Conservation (phyloP, 441 rosid species). For the Euphorbia corollata region DNA sequence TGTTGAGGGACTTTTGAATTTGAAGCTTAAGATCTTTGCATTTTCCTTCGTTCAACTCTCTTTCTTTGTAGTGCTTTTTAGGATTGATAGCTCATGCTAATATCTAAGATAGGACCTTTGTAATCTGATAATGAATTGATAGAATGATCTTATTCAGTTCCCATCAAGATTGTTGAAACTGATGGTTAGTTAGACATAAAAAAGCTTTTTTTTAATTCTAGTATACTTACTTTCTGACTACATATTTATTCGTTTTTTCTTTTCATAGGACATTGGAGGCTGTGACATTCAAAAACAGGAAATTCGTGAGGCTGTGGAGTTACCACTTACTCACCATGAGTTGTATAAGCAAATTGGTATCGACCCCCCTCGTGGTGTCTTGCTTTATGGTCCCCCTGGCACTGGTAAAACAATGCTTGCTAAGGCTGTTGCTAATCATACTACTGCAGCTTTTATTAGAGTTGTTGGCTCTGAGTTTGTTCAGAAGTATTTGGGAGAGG, state of each 20-base stretch:
- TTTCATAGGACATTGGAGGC: constrained; percentile 88
- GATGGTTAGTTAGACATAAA: neutral
- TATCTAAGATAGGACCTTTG: neutral
- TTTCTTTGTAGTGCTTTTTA: neutral
- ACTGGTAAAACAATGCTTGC: constrained; percentile 99
- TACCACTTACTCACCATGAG: constrained; percentile 93
- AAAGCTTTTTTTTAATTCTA: neutral
- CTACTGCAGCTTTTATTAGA: constrained; percentile 96
- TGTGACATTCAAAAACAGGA: constrained; percentile 99
- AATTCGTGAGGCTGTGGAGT: constrained; percentile 97
- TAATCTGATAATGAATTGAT: constrained; percentile 2
- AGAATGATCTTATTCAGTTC: neutral
- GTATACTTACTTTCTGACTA: neutral
- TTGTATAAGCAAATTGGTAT: constrained; percentile 95
- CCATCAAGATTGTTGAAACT: neutral
- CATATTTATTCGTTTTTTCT: neutral
- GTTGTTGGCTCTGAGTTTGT: constrained; percentile 99
- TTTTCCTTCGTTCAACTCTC: neutral
- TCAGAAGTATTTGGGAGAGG: constrained; percentile 98
- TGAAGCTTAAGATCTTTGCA: neutral
- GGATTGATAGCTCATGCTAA: neutral
- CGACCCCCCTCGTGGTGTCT: constrained; percentile 96
- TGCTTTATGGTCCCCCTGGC: constrained; percentile 98
- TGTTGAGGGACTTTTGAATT: neutral
- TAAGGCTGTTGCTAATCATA: constrained; percentile 96